phyloP scores from a whole-genome alignment of 179 eudicot genomes.

The Beta macrorhiza region DNA sequence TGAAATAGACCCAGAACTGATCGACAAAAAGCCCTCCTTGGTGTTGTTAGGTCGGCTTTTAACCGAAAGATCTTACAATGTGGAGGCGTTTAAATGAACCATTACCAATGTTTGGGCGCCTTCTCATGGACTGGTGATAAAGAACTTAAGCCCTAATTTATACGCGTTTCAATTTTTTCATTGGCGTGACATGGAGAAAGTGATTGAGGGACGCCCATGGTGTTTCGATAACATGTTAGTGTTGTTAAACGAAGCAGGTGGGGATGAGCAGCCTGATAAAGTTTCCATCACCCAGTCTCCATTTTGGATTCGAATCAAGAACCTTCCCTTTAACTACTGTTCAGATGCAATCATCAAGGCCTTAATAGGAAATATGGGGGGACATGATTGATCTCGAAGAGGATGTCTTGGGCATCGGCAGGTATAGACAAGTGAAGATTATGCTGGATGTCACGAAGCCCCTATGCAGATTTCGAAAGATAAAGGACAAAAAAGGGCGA shows the following conservation, averaged over 20 bases:
- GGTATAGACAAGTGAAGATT: not conserved
- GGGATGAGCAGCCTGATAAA: not conserved
- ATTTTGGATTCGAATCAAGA: not conserved
- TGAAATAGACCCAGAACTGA: too few relatives aligned
- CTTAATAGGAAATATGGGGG: not conserved
- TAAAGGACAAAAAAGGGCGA: not conserved
- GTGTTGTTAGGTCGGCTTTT: too few relatives aligned
- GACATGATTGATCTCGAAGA: not conserved
- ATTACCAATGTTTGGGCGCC: too few relatives aligned
- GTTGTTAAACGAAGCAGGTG: not conserved
- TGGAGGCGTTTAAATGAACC: too few relatives aligned
- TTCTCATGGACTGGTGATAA: too few relatives aligned
- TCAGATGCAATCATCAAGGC: not conserved
- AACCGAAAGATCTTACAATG: too few relatives aligned
- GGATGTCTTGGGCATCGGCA: not conserved
- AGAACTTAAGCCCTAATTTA: too few relatives aligned
- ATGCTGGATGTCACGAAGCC: not conserved
- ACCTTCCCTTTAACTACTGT: not conserved
- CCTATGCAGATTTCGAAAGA: not conserved
- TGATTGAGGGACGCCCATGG: not conserved
- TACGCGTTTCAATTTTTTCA: not conserved
- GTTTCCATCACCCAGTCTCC: not conserved
- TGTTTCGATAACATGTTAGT: not conserved
- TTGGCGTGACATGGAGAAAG: not conserved
- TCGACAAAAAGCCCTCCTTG: too few relatives aligned